Percentiles rank a stretch among this genome's conserved stretches.
Conservation (phyloP, 1,284 basidiomycete genomes). For the Ceratobasidium theobromae region DNA sequence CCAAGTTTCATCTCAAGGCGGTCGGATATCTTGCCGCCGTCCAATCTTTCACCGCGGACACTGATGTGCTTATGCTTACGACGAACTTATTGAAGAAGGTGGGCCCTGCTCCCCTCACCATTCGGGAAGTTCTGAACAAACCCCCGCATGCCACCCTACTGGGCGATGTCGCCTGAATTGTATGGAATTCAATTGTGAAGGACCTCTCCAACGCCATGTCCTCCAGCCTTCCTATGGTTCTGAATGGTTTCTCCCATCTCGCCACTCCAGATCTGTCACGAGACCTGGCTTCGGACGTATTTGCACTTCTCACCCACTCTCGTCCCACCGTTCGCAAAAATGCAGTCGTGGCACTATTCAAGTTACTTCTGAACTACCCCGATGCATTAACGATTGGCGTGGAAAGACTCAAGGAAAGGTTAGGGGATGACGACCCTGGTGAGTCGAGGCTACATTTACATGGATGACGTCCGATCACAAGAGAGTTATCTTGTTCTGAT, state of each 20-base stretch:
- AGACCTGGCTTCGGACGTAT: conserved; percentile 85
- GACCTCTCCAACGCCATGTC: conserved; percentile 75
- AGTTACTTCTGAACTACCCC: conserved; percentile 75
- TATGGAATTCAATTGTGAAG: conserved; percentile 52
- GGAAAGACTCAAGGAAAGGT: conserved; percentile 73
- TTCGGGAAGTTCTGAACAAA: conserved; percentile 1
- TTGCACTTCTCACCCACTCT: conserved; percentile 89
- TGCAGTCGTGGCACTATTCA: conserved; percentile 81
- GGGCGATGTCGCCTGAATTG: too few species aligned
- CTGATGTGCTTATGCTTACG: conserved; percentile 96
- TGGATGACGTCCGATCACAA: background rate
- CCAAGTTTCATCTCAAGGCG: conserved; percentile 88
- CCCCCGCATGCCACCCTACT: background rate
- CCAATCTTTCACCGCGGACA: conserved; percentile 91
- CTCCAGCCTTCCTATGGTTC: conserved; percentile 75
- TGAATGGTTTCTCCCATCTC: conserved; percentile 88
- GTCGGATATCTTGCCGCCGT: conserved; percentile 94
- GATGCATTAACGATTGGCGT: conserved; percentile 70
- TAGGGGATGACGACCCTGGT: conserved; percentile 85
- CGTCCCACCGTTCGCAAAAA: conserved; percentile 86
- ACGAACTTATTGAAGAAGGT: conserved; percentile 99
- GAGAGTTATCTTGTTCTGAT: conserved; percentile 9
- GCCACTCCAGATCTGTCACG: conserved; percentile 85
- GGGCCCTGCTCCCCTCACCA: conserved; percentile 37
- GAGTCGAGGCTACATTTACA: conserved; percentile 37